phyloP scores from a whole-genome alignment of 805 yeast genomes.

The Wickerhamomyces tratensis region DNA sequence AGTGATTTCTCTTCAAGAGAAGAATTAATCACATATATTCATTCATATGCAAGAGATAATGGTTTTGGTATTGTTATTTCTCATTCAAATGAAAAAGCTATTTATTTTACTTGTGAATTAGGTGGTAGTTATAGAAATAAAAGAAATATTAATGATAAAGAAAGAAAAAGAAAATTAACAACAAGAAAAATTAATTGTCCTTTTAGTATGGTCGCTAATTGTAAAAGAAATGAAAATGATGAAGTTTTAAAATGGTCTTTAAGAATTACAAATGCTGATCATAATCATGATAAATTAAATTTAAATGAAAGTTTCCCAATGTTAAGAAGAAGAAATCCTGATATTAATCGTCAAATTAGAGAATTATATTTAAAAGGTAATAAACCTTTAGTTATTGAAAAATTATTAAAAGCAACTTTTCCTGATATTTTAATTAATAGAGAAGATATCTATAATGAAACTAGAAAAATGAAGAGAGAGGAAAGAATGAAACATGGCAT shows the following conservation, averaged over 20 bases:
- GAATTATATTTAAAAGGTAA: conserved; percentile 19
- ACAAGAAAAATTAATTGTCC: conserved; percentile 22
- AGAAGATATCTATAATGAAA: conserved; percentile 21
- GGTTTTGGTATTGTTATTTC: conserved; percentile 23
- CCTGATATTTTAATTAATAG: conserved; percentile 19
- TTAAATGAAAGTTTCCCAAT: conserved; percentile 20
- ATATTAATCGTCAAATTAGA: conserved; percentile 20
- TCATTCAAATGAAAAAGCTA: conserved; percentile 21
- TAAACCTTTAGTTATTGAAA: conserved; percentile 19
- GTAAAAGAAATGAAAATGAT: conserved; percentile 19
- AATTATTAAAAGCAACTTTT: conserved; percentile 14
- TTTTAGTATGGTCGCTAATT: conserved; percentile 21
- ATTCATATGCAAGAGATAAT: conserved; percentile 19
- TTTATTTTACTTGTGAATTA: conserved; percentile 20
- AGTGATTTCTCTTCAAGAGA: conserved; percentile 15
- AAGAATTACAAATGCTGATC: conserved; percentile 18
- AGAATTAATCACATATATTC: conserved; percentile 16
- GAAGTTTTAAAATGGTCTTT: conserved; percentile 17
- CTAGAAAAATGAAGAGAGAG: conserved; percentile 23
- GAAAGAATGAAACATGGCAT: conserved; percentile 12
- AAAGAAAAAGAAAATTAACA: conserved; percentile 19
- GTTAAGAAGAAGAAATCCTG: conserved; percentile 22
- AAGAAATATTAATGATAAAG: conserved; percentile 21
- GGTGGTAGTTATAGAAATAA: conserved; percentile 21
- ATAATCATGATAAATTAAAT: conserved; percentile 20